These are phyloP conservation scores for Ilex aquifolium DNA, from an alignment of 257 asterid genomes.

Conservation along the genomic window DNA sequence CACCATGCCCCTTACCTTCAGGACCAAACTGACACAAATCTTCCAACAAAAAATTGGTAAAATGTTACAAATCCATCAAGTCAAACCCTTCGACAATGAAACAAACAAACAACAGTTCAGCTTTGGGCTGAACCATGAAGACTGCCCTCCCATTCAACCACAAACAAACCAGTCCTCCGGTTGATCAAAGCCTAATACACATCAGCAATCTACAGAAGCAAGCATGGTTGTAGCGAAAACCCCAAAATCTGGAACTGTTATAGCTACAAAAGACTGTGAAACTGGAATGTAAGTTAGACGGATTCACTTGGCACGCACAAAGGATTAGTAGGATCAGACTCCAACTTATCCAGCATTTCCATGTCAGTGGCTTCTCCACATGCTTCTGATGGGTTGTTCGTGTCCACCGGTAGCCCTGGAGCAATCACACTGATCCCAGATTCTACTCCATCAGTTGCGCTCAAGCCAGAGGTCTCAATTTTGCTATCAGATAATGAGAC, in stretches of 20 bases:
- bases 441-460: constrained; percentile 64
- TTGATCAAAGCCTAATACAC: too few species aligned
- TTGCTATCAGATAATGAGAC: constrained; percentile 39
- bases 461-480: constrained; percentile 41
- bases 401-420: constrained; percentile 14
- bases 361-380: constrained; percentile 15
- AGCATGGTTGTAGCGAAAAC: constrained; percentile 6
- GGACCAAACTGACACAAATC: too few species aligned
- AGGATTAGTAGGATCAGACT: constrained; percentile 20
- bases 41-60: too few species aligned
- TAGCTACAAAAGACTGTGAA: constrained; percentile 16
- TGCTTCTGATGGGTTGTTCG: constrained; percentile 6
- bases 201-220: too few species aligned
- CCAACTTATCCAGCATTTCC: constrained; percentile 22
- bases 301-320: constrained; percentile 10
- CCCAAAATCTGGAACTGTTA: background rate
- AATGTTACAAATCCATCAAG: too few species aligned
- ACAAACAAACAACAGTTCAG: too few species aligned
- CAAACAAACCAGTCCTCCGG: too few species aligned
- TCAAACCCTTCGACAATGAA: too few species aligned
- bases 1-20: too few species aligned
- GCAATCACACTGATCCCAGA: constrained; percentile 28
- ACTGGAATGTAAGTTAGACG: constrained; percentile 13
- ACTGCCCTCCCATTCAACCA: too few species aligned
- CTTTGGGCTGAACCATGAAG: too few species aligned